Conservation (phyloP, 225 moss, liverwort and hornwort genomes). For the Physcomitrium patens region DNA sequence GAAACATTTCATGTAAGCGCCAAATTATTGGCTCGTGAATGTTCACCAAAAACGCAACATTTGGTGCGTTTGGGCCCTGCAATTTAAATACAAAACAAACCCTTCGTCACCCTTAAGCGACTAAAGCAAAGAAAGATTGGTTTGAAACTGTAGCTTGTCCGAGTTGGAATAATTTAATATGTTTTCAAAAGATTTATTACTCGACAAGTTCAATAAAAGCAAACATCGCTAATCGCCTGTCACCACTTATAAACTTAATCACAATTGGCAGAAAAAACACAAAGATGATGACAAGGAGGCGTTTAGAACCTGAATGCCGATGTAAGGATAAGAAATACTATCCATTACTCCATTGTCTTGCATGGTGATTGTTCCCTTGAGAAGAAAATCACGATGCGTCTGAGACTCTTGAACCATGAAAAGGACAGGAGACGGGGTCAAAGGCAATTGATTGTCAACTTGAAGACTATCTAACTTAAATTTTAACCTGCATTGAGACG, state of each 20-base stretch:
- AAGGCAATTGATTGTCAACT: conserved; percentile 87
- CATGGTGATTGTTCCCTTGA: conserved; percentile 87
- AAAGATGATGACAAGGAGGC: conserved; percentile 7
- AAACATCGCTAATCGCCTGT: background rate
- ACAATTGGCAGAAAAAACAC: background rate
- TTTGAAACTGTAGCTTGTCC: background rate
- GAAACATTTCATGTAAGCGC: conserved; percentile 96
- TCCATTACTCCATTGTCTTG: conserved; percentile 82
- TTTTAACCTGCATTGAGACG: conserved; percentile 69
- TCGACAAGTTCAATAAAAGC: background rate
- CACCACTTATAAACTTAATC: too few relatives aligned
- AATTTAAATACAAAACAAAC: conserved; percentile 31
- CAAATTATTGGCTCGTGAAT: conserved; percentile 96
- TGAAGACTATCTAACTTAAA: conserved; percentile 86
- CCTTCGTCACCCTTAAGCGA: background rate
- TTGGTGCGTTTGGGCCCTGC: conserved; percentile 84
- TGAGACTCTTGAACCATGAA: conserved; percentile 87
- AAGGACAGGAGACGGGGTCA: conserved; percentile 93
- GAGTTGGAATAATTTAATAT: background rate
- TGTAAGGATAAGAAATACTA: conserved; percentile 80
- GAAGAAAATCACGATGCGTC: conserved; percentile 70
- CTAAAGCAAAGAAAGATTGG: conserved; percentile 1
- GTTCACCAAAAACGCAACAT: conserved; percentile 80
- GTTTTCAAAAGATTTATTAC: background rate
- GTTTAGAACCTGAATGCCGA: conserved; percentile 82